Percentiles rank a stretch among this genome's conserved stretches.
phyloP scores from a whole-genome alignment of 805 yeast genomes.

The Yamadazyma olivae region DNA sequence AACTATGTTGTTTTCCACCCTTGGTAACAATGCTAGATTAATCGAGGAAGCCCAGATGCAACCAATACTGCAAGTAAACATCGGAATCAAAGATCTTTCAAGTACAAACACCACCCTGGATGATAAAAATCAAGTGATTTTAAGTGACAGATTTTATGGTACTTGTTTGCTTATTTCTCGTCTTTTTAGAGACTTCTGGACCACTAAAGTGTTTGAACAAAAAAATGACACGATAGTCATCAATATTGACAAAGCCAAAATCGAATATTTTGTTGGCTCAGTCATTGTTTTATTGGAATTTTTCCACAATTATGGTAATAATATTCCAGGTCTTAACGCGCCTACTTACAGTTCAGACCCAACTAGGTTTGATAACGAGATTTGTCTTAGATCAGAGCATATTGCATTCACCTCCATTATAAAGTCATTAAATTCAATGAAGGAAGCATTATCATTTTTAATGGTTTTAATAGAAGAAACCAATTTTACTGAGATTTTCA shows the following conservation, averaged over 20 bases:
- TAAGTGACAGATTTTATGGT: conserved; percentile 91
- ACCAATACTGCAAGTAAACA: conserved; percentile 2
- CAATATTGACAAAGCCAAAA: conserved; percentile 45
- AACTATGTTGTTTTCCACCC: conserved; percentile 48
- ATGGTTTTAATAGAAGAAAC: conserved; percentile 76
- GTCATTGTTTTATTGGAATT: conserved; percentile 67
- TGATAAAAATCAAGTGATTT: conserved; percentile 61
- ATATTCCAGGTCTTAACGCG: conserved; percentile 60
- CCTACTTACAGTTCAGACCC: conserved; percentile 52
- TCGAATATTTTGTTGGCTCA: conserved; percentile 71
- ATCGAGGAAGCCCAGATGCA: conserved; percentile 17
- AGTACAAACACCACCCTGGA: not conserved
- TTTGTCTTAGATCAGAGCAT: conserved; percentile 85
- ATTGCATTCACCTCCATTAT: conserved; percentile 79
- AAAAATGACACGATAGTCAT: conserved; percentile 45
- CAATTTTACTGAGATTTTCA: conserved; percentile 64
- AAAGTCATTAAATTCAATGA: conserved; percentile 70
- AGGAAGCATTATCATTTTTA: conserved; percentile 88
- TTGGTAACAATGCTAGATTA: conserved; percentile 51
- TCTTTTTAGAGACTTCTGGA: conserved; percentile 79
- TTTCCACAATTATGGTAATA: conserved; percentile 61
- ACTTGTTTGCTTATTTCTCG: conserved; percentile 76
- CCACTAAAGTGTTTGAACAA: conserved; percentile 57
- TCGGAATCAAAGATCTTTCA: not conserved
- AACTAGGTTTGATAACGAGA: conserved; percentile 52